Evolutionary conservation across 1,284 basidiomycete genomes (phyloP), one percentile per base, ranked within the genome.

Genomic region (Mycena sp.): DNA sequence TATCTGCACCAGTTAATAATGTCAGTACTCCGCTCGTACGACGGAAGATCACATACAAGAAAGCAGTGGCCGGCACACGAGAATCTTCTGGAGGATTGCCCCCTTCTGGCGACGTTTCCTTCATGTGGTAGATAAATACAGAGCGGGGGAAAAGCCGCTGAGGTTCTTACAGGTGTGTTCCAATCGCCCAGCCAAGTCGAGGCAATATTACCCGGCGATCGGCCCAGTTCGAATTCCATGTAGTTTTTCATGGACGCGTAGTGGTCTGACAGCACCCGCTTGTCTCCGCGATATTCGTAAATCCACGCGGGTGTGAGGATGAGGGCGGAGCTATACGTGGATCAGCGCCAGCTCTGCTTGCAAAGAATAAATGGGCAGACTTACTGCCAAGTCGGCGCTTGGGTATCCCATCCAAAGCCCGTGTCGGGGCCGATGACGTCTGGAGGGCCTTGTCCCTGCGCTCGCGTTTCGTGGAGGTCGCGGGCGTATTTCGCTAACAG

Each of bases 31-130:
- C 35, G 26, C 14, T 10, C 23, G 32, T 50, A n/a, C 3, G 30
- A 48, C 25, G 21, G 4, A 2, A 51, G 30, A 17, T n/a, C 40
- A 16, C 70, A 49, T 29, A 74, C 73, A 75, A 55, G 52, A 65
- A 75, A 21, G 73, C 73, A 1, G 73, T 75, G 5, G 72, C 73
- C 6, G 72, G 68, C 1, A 75, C 68, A 1, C 67, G 70, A n/a
- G 61, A 23, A 60, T 75, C 72, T 59, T 75, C 73, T 0, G 73
- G 73, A 3, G 73, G 69, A 48, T 74, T 75, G 1, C 73, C 73
- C 9, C 73, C 73, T 1, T 63, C 40, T 9, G 72, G 73, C 37
- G 66, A 71, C 1, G 72, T 73, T 66, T 73, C 72, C 49, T 66
- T 35, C 23, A 30, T 12, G 23, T 17, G 19, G 14, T 41, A n/a